A percentile compares a stretch with the other conserved stretches of the same genome.
Conservation (phyloP, 2,329 filamentous ascomycete species). For the Aureobasidium sp. region DNA sequence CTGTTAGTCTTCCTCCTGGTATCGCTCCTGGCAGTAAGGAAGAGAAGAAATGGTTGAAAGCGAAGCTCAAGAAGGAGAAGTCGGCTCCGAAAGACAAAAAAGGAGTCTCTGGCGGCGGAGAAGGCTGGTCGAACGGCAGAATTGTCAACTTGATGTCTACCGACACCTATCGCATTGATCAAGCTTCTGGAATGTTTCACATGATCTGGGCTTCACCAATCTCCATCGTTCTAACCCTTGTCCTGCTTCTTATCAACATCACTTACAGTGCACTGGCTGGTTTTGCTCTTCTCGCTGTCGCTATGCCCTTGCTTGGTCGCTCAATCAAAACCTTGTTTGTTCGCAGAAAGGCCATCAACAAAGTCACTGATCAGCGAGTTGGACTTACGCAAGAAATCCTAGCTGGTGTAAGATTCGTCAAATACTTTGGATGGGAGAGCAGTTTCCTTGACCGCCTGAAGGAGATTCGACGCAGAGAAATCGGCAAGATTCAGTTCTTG, state of each 20-base stretch:
- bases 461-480: constrained; percentile 66
- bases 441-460: constrained; percentile 72
- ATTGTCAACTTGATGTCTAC: constrained; percentile 93
- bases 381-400: constrained; percentile 87
- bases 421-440: constrained; percentile 92
- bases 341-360: constrained; percentile 75
- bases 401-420: constrained; percentile 86
- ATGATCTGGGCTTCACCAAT: constrained; percentile 83
- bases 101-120: constrained; percentile 57
- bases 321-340: constrained; percentile 69
- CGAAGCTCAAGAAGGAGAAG: constrained; percentile 31
- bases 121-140: constrained; percentile 86
- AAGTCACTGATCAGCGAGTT: constrained; percentile 86
- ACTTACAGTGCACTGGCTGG: constrained; percentile 84
- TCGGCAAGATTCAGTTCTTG: constrained; percentile 73
- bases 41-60: constrained; percentile 44
- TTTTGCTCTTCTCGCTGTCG: constrained; percentile 71
- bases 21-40: constrained; percentile 40
- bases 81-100: constrained; percentile 35
- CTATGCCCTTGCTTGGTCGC: constrained; percentile 66
- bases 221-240: constrained; percentile 66
- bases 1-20: constrained; percentile 26
- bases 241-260: constrained; percentile 76
- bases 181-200: constrained; percentile 82
- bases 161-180: constrained; percentile 86